Evolutionary conservation across 768 basidiomycete genomes (phyloP).

Genomic region (Gyrodon lividus): DNA sequence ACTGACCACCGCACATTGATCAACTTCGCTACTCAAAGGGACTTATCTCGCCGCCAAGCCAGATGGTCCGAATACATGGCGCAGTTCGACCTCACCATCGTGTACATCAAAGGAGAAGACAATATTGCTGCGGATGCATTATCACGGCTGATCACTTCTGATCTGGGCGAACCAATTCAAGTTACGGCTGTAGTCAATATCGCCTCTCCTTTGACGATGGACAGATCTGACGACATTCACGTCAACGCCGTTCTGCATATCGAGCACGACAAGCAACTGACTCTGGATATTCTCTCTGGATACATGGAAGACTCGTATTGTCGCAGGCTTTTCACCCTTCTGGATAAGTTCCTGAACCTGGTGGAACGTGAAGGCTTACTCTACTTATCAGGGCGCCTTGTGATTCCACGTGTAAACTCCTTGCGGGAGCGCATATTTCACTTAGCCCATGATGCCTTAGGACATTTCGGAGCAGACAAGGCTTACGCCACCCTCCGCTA

Average conservation of each 20-base stretch:
- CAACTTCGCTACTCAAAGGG: background rate
- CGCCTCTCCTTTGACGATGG: no score
- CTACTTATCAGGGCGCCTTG: slow-evolving; percentile 2
- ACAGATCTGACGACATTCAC: no score
- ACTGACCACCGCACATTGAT: slow-evolving; percentile 32
- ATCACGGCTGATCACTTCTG: no score
- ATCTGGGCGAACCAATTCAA: no score
- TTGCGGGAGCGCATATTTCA: slow-evolving; percentile 20
- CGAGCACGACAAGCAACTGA: background rate
- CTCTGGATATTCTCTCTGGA: background rate
- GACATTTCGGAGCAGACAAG: no score
- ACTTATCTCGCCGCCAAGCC: slow-evolving; percentile 15
- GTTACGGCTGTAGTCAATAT: no score
- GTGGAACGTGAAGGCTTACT: background rate
- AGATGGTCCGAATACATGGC: slow-evolving; percentile 41
- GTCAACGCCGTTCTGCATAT: background rate
- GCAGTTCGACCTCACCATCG: slow-evolving; percentile 31
- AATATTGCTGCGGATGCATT: slow-evolving; percentile 38
- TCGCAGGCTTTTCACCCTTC: background rate
- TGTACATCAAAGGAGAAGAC: slow-evolving; percentile 27
- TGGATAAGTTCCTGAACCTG: background rate
- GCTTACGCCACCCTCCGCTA: slow-evolving; percentile 12
- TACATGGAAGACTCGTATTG: slow-evolving; percentile 14
- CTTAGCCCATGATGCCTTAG: slow-evolving; percentile 33
- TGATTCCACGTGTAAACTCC: slow-evolving; percentile 8